Conservation (phyloP, 345 rosid genomes). For the Psidium guajava region DNA sequence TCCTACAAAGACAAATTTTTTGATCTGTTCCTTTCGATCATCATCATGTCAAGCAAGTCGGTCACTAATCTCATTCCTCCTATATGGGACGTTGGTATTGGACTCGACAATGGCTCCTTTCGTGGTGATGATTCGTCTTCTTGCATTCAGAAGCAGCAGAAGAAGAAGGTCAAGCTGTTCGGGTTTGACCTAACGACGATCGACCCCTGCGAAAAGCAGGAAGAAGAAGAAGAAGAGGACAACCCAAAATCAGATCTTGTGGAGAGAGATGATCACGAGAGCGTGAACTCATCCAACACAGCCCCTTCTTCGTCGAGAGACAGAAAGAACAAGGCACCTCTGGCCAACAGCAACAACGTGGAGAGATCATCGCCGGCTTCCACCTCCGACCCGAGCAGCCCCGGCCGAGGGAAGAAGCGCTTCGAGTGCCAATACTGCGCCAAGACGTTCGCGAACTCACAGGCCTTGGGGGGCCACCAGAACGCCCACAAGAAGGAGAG, state of each 20-base stretch:
- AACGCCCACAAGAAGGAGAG: slow-evolving; percentile 98
- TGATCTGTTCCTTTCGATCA: background rate
- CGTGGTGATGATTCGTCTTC: background rate
- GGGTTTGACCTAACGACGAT: slow-evolving; percentile 57
- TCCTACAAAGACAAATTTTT: background rate
- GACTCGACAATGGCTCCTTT: slow-evolving; percentile 28
- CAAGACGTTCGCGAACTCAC: slow-evolving; percentile 81
- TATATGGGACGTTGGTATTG: slow-evolving; percentile 22
- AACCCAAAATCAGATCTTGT: background rate
- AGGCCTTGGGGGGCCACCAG: slow-evolving; percentile 97
- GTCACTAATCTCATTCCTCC: slow-evolving; percentile 8
- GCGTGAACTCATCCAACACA: slow-evolving; percentile 52
- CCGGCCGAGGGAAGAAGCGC: slow-evolving; percentile 17
- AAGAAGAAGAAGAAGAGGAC: background rate
- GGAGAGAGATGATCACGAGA: slow-evolving; percentile 39
- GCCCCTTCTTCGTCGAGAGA: background rate
- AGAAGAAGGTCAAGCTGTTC: slow-evolving; percentile 55
- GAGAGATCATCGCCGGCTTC: background rate
- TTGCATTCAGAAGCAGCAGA: background rate
- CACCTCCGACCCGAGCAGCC: background rate
- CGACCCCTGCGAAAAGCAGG: slow-evolving; percentile 1
- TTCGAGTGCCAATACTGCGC: slow-evolving; percentile 85
- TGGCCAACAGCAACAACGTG: background rate
- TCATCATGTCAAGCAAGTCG: background rate
- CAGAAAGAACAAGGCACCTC: slow-evolving; percentile 2